Base-by-base conservation (phyloP, 2,329 filamentous ascomycete genomes). In the Alternaria postmessia region DNA sequence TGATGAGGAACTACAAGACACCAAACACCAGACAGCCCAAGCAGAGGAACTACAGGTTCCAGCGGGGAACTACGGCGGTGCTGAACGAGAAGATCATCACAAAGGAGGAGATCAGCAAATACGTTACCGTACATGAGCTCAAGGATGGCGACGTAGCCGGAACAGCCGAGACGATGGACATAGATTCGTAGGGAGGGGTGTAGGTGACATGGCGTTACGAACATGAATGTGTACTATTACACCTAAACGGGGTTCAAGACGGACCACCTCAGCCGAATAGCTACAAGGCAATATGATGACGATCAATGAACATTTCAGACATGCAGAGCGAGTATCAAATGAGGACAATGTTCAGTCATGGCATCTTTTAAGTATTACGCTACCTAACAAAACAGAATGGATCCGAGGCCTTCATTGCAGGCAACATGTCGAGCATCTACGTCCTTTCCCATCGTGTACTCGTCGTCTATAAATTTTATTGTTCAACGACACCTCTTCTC, bases 31-130 rank as follows among this genome's bases (percentile, higher is more conserved):
- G 96, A 78, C 91, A 88, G 71, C 86, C 91, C 79, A 99, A 99
- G 87, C 87, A 95, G 80, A 89, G 93, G 83, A 95, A 93, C 83
- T 99, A 99, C 85, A 87, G 88, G 73, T 99, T 97, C 84, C 84
- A 86, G 70, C 88, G 89, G 78, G 95, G 95, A 57, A 98, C 95
- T n/a, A 99, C 96, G 9, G 94, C 94, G 9, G 92, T 95, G 66
- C 84, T 99, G 76, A 95, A 97, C 80, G 92, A 99, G 85, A 97
- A 96, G 86, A 87, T 98, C 70, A 96, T 98, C 79, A 93, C 87
- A 74, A 95, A 92, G 84, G 91, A 94, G 79, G 93, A 99, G 74
- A 91, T 99, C 74, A 91, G 91, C 79, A 94, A 96, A 79, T 98
- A 95, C 80, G 90, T 98, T 60, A 96, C 91, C 30, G 91, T 99